Percentiles rank a stretch among this genome's conserved stretches.
phyloP scores from a whole-genome alignment of 176 grass and related monocot genomes.

The Saccharum spontaneum region DNA sequence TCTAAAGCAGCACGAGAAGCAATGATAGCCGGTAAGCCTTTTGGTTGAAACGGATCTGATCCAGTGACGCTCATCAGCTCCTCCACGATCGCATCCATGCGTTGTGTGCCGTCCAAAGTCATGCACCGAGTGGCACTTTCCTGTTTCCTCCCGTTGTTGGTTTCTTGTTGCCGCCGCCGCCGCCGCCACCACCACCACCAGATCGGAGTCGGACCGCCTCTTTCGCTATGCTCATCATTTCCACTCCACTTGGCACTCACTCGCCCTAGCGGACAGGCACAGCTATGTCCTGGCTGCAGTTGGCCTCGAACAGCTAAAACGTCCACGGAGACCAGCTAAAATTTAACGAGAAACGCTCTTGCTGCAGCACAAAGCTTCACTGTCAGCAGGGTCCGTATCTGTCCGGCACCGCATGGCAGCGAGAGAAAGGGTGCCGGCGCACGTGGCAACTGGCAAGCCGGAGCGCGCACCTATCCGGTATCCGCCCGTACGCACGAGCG shows the following conservation, averaged over 20 bases:
- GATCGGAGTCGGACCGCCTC: neutral
- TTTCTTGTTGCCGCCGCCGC: too few species aligned
- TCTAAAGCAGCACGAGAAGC: neutral
- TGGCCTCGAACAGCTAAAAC: neutral
- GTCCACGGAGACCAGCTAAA: neutral
- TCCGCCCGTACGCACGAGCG: neutral
- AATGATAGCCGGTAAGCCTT: neutral
- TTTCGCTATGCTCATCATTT: conserved; percentile 15
- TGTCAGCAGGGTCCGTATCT: neutral
- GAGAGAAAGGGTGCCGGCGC: neutral
- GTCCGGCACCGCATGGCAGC: neutral
- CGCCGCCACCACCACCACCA: neutral
- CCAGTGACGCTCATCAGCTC: neutral
- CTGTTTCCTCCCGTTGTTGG: neutral
- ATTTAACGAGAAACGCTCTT: neutral
- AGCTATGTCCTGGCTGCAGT: neutral
- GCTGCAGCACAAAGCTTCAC: neutral
- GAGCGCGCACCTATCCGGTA: too few species aligned
- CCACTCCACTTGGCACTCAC: neutral
- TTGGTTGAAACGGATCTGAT: neutral
- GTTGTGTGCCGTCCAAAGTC: neutral
- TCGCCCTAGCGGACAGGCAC: neutral
- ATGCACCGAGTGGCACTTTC: neutral
- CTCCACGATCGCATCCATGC: neutral
- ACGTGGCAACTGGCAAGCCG: neutral